Base-by-base conservation (phyloP, 2,329 filamentous ascomycete species). In the Penicillium digitatum region DNA sequence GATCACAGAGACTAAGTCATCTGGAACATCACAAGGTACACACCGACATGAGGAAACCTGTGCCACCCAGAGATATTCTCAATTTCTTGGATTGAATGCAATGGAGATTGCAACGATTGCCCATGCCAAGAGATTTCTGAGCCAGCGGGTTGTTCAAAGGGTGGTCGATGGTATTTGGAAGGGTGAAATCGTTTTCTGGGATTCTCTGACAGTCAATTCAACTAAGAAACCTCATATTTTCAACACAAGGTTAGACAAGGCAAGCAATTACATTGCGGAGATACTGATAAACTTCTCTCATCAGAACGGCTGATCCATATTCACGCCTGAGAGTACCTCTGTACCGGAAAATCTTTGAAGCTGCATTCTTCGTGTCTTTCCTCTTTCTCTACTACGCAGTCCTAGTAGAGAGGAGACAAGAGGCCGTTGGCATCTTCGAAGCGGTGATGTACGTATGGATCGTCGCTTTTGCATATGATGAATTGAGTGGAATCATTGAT, bases 101-200 rank as follows among this genome's bases (percentile, higher is more conserved):
- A 79, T 97, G 16, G 90, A 95, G 69, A 92, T 95, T 65, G 90
- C 90, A 26, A 86, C 87, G 43, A 85, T 95, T 20, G 87, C 87
- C 12, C 82, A 89, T 55, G 89, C 89, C 29, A 95, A 95, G 75
- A 88, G 88, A 43, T 95, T 95, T 63, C 80, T 95, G 34, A 87
- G 87, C 66, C 90, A 95, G 70, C 81, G 82, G 56, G 83, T 89
- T 3, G 87, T 95, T 11, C 90, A 95, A 69, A 88, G 87, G 65
- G 88, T 95, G 61, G 84, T 95, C 58, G 87, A 88, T 43, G 88
- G 88, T 46, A 89, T 95, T 51, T 95, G 90, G 90, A 85, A 86
- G 59, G 90, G 90, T 43, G 87, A 92, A 61, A 90, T 95, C 57
- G 83, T 92, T 35, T 94, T 95, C 70, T 95, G 90, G 90, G 87